Conservation (phyloP, 805 yeast species). For the Sugiyamaella smithiae region DNA sequence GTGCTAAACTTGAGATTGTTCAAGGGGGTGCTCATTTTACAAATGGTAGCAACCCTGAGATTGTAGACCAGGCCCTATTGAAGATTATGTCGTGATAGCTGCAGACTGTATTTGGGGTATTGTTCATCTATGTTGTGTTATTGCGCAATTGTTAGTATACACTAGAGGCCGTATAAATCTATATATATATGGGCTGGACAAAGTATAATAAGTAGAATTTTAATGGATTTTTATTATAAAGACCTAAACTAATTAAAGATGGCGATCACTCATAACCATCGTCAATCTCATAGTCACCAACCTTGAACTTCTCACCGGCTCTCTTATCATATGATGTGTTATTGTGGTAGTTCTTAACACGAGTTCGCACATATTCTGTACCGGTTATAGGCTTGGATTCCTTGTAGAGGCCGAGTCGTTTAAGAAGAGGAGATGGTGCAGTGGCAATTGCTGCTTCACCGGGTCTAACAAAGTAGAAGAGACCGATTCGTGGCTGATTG, state of each 20-base stretch:
- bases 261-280: slow-evolving; percentile 14
- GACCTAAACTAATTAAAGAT: too few relatives aligned
- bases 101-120: too few relatives aligned
- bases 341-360: slow-evolving; percentile 16
- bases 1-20: background rate
- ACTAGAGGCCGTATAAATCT: too few relatives aligned
- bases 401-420: slow-evolving; percentile 13
- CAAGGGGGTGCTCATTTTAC: background rate
- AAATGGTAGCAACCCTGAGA: background rate
- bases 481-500: slow-evolving; percentile 16
- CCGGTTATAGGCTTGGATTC: slow-evolving; percentile 13
- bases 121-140: too few relatives aligned
- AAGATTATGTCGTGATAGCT: too few relatives aligned
- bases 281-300: slow-evolving; percentile 15
- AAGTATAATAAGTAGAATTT: too few relatives aligned
- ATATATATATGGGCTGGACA: too few relatives aligned
- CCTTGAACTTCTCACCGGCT: slow-evolving; percentile 16
- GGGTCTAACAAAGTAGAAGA: slow-evolving; percentile 21
- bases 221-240: too few relatives aligned
- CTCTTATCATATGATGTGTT: slow-evolving; percentile 12
- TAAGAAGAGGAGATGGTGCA: slow-evolving; percentile 16
- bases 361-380: slow-evolving; percentile 14
- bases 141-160: too few relatives aligned
- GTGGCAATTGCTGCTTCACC: slow-evolving; percentile 13
- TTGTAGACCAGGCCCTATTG: too few relatives aligned